A percentile compares a stretch with the other conserved stretches of the same genome.
These are phyloP conservation scores for Rugonectria rugulosa DNA, from an alignment of 2,329 filamentous ascomycete genomes.

Conservation along the genomic window DNA sequence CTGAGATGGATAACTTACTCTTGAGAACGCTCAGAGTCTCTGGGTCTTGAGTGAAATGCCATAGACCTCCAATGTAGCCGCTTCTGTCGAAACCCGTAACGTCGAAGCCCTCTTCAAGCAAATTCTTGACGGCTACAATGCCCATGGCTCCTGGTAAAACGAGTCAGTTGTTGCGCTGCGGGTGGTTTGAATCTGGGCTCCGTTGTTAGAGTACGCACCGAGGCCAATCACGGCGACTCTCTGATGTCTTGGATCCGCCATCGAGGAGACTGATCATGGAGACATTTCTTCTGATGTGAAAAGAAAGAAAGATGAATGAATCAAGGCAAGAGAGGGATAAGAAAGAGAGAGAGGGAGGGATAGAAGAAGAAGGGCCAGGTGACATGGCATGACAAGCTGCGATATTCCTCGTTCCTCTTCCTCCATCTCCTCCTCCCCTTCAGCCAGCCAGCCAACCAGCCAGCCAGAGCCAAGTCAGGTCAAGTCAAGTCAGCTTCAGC, in stretches of 20 bases:
- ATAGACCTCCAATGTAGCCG: constrained; percentile 51
- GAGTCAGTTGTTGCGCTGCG: too few species aligned
- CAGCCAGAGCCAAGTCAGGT: too few species aligned
- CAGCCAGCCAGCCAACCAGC: too few species aligned
- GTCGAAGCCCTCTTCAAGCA: constrained; percentile 54
- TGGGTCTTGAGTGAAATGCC: constrained; percentile 48
- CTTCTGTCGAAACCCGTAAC: constrained; percentile 53
- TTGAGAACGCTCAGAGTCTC: constrained; percentile 45
- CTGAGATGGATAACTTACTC: too few species aligned
- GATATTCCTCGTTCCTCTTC: too few species aligned
- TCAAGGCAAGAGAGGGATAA: neutral
- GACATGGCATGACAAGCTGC: constrained; percentile 9
- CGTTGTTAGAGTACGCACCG: constrained; percentile 16
- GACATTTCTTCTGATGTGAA: constrained; percentile 1
- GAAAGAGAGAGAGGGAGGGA: neutral
- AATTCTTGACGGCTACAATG: constrained; percentile 50
- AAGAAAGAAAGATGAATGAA: neutral
- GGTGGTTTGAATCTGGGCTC: too few species aligned
- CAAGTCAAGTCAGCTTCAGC: too few species aligned
- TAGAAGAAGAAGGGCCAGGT: neutral
- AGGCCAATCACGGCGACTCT: constrained; percentile 27
- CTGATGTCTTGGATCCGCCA: constrained; percentile 22
- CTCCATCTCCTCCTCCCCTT: too few species aligned
- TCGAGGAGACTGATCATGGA: neutral
- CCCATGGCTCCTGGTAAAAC: constrained; percentile 44